phyloP scores from a whole-genome alignment of 768 basidiomycete species.

The Panus rudis region DNA sequence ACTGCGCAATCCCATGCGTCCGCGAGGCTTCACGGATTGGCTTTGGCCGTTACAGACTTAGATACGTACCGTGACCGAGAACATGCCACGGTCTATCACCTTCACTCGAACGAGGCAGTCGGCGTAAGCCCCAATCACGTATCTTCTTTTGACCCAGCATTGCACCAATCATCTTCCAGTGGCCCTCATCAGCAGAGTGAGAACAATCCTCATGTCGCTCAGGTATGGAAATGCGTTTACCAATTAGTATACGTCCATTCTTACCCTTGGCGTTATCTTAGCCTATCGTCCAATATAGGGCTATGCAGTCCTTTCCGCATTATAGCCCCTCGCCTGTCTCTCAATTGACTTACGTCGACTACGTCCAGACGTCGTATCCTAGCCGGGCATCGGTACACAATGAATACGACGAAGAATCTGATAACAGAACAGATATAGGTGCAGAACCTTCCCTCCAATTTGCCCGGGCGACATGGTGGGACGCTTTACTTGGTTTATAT shows the following conservation, averaged over 20 bases:
- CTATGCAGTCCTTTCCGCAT: no score
- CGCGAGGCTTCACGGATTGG: not conserved
- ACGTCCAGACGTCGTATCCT: not conserved
- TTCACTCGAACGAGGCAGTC: no score
- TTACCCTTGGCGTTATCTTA: no score
- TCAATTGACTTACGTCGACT: not conserved
- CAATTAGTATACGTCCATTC: no score
- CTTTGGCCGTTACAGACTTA: not conserved
- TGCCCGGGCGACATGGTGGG: slow-evolving; percentile 75
- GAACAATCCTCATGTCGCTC: no score
- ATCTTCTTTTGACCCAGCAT: no score
- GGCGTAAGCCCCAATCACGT: no score
- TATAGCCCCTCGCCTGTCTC: no score
- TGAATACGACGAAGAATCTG: slow-evolving; percentile 5
- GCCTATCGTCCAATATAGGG: no score
- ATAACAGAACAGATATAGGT: slow-evolving; percentile 12
- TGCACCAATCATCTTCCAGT: no score
- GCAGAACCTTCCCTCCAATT: slow-evolving; percentile 60
- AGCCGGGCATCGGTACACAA: not conserved
- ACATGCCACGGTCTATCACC: not conserved
- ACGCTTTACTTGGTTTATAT: slow-evolving; percentile 56
- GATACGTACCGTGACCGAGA: not conserved
- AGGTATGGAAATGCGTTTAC: no score
- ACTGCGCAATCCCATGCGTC: not conserved
- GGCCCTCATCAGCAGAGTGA: no score